Conservation (phyloP, 768 basidiomycete species). For the Phylloporus arenicola region DNA sequence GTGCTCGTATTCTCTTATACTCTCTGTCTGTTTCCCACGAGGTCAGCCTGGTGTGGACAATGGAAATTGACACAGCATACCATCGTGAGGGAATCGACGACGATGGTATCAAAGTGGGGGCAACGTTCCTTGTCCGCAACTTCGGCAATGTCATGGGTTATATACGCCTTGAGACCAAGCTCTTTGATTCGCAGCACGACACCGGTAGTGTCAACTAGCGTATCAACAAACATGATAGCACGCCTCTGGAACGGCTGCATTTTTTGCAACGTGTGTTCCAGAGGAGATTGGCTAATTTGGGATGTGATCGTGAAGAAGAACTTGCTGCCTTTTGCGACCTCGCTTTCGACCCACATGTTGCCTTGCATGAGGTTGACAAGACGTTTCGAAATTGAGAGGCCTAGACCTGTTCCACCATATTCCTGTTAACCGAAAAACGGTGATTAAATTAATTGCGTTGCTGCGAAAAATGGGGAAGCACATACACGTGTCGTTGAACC, state of each 20-base stretch:
- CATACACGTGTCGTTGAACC: slow-evolving; percentile 91
- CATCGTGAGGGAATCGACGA: slow-evolving; percentile 82
- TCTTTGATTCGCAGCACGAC: slow-evolving; percentile 75
- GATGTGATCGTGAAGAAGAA: slow-evolving; percentile 97
- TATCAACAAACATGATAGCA: slow-evolving; percentile 90
- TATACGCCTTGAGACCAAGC: slow-evolving; percentile 71
- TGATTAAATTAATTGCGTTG: slow-evolving; percentile 9
- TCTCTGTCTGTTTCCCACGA: slow-evolving; percentile 62
- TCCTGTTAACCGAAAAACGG: slow-evolving; percentile 46
- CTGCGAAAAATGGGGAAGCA: slow-evolving; percentile 11
- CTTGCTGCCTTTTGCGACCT: slow-evolving; percentile 86
- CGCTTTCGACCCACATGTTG: slow-evolving; percentile 97
- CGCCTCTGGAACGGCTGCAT: slow-evolving; percentile 85
- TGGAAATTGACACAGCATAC: slow-evolving; percentile 44
- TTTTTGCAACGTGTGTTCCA: slow-evolving; percentile 69
- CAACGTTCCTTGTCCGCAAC: slow-evolving; percentile 76
- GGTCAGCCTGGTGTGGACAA: slow-evolving; percentile 7
- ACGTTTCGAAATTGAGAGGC: slow-evolving; percentile 95
- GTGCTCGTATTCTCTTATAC: slow-evolving; percentile 87
- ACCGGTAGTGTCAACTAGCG: slow-evolving; percentile 65
- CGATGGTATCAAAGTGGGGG: slow-evolving; percentile 91
- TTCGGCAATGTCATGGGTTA: slow-evolving; percentile 73
- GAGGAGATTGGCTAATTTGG: slow-evolving; percentile 67
- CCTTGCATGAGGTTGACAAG: slow-evolving; percentile 97
- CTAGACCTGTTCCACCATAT: slow-evolving; percentile 95